Evolutionary conservation across 768 basidiomycete species (phyloP).

Genomic region (Lactarius sanguifluus): DNA sequence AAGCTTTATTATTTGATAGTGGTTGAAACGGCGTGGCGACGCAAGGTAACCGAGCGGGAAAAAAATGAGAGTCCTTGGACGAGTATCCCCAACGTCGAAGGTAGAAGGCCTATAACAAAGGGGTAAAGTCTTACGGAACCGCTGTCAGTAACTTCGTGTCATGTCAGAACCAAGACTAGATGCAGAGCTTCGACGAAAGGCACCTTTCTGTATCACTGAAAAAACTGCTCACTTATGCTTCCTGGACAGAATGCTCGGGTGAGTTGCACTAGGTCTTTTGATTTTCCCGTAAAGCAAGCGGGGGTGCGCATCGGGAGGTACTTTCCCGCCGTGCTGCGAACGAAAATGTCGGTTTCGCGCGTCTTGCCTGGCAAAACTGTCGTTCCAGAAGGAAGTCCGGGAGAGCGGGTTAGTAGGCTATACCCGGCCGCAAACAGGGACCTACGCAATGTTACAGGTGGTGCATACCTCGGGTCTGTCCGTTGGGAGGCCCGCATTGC

Average conservation of each 20-base stretch:
- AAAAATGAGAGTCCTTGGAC: neutral
- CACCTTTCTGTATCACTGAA: conserved; percentile 14
- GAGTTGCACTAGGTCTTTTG: conserved; percentile 16
- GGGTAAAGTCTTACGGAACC: neutral
- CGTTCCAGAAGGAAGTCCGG: neutral
- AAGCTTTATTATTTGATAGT: neutral
- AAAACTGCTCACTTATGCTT: conserved; percentile 18
- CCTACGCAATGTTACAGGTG: conserved; percentile 25
- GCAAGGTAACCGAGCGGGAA: neutral
- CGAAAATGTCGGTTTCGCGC: conserved; percentile 26
- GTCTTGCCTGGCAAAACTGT: conserved; percentile 25
- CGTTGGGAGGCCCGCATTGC: conserved; percentile 22
- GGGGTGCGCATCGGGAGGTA: neutral
- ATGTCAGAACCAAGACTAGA: neutral
- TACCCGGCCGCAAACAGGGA: neutral
- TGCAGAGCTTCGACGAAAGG: neutral
- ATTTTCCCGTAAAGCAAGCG: conserved; percentile 2
- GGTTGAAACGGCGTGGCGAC: neutral
- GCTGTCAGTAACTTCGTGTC: conserved; percentile 12
- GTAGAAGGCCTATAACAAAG: neutral
- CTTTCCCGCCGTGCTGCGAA: conserved; percentile 15
- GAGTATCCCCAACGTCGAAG: neutral
- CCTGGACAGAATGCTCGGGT: conserved; percentile 19
- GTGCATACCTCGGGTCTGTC: conserved; percentile 23
- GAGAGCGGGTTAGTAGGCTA: neutral